Evolutionary conservation across 2,329 filamentous ascomycete species (phyloP).

Genomic region (Trichocomaceae sp.): DNA sequence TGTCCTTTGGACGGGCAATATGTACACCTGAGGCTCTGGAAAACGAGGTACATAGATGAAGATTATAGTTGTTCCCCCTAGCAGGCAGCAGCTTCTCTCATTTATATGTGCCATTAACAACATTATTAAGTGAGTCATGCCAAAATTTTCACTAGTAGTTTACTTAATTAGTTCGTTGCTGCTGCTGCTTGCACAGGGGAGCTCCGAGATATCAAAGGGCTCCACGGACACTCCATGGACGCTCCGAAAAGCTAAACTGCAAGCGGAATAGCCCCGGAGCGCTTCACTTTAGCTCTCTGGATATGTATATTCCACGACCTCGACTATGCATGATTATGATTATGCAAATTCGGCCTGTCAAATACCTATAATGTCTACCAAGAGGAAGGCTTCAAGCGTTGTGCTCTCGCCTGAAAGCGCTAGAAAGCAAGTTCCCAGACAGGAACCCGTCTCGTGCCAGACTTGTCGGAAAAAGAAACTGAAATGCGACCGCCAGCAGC

Average conservation of each 20-base stretch:
- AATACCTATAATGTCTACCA: slow-evolving; percentile 15
- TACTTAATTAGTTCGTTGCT: not conserved
- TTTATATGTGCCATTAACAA: not conserved
- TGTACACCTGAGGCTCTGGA: too few species aligned
- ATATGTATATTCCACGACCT: not conserved
- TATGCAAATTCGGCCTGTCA: not conserved
- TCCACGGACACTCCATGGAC: slow-evolving; percentile 22
- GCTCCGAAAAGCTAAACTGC: slow-evolving; percentile 12
- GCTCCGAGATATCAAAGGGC: not conserved
- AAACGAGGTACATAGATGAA: not conserved
- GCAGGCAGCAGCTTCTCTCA: not conserved
- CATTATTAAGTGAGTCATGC: not conserved
- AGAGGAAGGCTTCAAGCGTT: slow-evolving; percentile 15
- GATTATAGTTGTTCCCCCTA: not conserved
- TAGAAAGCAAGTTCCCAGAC: slow-evolving; percentile 21
- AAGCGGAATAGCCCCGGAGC: not conserved
- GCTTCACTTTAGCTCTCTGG: not conserved
- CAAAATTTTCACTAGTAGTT: not conserved
- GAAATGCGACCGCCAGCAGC: slow-evolving; percentile 48
- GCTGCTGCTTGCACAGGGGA: not conserved
- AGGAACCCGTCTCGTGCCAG: slow-evolving; percentile 37
- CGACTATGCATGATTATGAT: too few species aligned
- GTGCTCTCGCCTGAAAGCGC: not conserved
- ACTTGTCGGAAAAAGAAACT: slow-evolving; percentile 42
- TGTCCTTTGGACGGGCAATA: not conserved